Conservation (phyloP, 2,329 filamentous ascomycete genomes). For the Nannizziopsis barbatae region DNA sequence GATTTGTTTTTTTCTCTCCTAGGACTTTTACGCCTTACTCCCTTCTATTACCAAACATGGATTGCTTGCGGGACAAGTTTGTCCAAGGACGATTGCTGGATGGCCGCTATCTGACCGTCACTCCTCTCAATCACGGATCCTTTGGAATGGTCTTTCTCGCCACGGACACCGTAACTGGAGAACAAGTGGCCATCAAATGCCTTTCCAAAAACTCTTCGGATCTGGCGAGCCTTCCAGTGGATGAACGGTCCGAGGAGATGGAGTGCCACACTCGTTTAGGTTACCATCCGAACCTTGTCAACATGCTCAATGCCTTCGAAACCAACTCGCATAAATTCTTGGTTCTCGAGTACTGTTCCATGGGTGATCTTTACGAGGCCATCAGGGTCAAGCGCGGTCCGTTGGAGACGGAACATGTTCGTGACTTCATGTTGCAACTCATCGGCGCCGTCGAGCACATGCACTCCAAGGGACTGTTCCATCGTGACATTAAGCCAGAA, state of each 20-base stretch:
- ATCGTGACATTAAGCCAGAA: conserved; percentile 98
- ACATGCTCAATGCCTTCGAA: conserved; percentile 81
- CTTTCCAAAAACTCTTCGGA: conserved; percentile 67
- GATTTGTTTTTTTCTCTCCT: neutral
- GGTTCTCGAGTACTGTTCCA: conserved; percentile 88
- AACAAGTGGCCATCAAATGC: conserved; percentile 90
- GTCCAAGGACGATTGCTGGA: conserved; percentile 67
- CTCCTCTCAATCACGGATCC: conserved; percentile 94
- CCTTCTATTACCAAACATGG: conserved; percentile 43
- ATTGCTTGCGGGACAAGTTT: conserved; percentile 78
- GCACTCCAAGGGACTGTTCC: conserved; percentile 82
- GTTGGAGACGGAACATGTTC: conserved; percentile 88
- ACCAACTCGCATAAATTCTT: conserved; percentile 82
- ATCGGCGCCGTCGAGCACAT: conserved; percentile 82
- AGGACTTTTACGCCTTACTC: neutral
- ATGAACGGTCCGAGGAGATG: conserved; percentile 55
- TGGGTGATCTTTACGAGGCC: conserved; percentile 93
- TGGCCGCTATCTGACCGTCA: conserved; percentile 81
- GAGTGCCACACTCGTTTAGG: conserved; percentile 69
- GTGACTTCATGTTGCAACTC: conserved; percentile 92
- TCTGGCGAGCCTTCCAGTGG: conserved; percentile 47
- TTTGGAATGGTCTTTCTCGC: conserved; percentile 98
- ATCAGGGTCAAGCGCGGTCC: conserved; percentile 83
- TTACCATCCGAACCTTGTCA: conserved; percentile 83
- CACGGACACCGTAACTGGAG: conserved; percentile 61